Conservation (phyloP, 495 filamentous ascomycete genomes). For the Viridothelium virens region DNA sequence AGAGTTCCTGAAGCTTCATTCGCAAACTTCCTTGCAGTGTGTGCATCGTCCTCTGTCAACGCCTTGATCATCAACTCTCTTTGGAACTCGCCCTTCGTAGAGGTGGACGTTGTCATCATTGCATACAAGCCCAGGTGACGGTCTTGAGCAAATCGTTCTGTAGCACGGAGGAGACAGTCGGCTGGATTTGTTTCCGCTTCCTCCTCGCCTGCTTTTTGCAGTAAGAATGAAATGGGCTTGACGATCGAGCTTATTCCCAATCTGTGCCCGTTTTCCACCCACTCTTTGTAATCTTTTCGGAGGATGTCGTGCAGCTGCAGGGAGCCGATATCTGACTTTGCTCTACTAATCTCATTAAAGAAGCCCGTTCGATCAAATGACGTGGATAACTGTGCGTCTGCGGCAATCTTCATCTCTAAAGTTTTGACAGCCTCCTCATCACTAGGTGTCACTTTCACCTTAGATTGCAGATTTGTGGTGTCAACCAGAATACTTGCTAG, state of each 20-base stretch:
- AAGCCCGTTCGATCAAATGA: slow-evolving; percentile 52
- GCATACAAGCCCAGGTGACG: slow-evolving; percentile 56
- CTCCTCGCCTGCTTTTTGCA: slow-evolving; percentile 47
- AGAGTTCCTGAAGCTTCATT: slow-evolving; percentile 42
- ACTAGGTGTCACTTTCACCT: slow-evolving; percentile 63
- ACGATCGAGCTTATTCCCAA: slow-evolving; percentile 73
- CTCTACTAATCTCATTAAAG: slow-evolving; percentile 53
- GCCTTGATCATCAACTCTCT: slow-evolving; percentile 71
- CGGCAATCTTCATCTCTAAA: slow-evolving; percentile 49
- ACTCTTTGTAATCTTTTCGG: slow-evolving; percentile 89
- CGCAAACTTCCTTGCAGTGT: slow-evolving; percentile 49
- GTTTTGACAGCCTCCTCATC: slow-evolving; percentile 60
- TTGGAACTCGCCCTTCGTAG: slow-evolving; percentile 48
- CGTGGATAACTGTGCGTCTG: slow-evolving; percentile 25
- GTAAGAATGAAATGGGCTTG: slow-evolving; percentile 55
- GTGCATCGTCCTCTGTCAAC: slow-evolving; percentile 37
- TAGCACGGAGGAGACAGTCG: slow-evolving; percentile 41
- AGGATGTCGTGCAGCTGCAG: slow-evolving; percentile 68
- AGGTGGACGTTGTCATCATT: slow-evolving; percentile 67
- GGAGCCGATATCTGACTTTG: slow-evolving; percentile 63
- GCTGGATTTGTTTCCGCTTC: slow-evolving; percentile 29
- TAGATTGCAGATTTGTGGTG: slow-evolving; percentile 62
- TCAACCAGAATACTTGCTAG: slow-evolving; percentile 79
- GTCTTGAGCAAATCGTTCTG: slow-evolving; percentile 49
- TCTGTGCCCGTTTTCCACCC: slow-evolving; percentile 52